Evolutionary conservation across 805 yeast genomes (phyloP), one percentile per base, ranked within the genome.

Genomic region (Peterozyma toletana): DNA sequence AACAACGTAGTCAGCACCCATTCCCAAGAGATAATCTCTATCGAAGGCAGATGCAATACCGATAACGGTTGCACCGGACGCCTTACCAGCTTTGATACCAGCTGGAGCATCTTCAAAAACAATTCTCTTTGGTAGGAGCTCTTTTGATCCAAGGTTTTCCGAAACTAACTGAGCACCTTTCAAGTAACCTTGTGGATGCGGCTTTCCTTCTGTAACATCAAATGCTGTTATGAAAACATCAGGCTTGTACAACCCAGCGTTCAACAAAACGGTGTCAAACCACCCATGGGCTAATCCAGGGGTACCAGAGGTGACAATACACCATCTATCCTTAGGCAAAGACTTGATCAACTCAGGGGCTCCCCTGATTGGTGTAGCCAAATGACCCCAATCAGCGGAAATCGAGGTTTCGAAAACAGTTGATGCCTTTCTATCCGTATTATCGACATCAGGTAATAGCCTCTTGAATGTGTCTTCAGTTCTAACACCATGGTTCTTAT

Each of bases 51-150:
- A 82, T 52, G 90, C 84, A 63, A 86, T 82, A 58, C 95, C 96
- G 53, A 86, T 78, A 48, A 85, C 83, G 58, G 75, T 71, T 60
- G 93, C 88, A 47, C 90, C 95, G 21, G 93, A 90, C 44, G 75
- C 85, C 59, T 79, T 78, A 58, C 95, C 95, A 35, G 95, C 91
- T 54, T 76, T 66, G 50, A 86, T 78, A 59, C 96, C 95, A 40
- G 93, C 90, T 47, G 89, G 91, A 38, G 95, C 95, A 60, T 86
- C 96, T 67, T 86, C 96, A 57, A 86, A 86, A 41, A 83, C 89
- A 37, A 86, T 80, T 44, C 66, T 71, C 54, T 67, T 67, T 43
- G 52, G 48, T 30, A 59, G 45, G 7, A 21, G 27, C 9, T 50
- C 56, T 27, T 30, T 29, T 16, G 40, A 39, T 15, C 54, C 57